These are phyloP conservation scores for Cenchrus americanus DNA, from an alignment of 176 grass and related monocot species.

Conservation along the genomic window DNA sequence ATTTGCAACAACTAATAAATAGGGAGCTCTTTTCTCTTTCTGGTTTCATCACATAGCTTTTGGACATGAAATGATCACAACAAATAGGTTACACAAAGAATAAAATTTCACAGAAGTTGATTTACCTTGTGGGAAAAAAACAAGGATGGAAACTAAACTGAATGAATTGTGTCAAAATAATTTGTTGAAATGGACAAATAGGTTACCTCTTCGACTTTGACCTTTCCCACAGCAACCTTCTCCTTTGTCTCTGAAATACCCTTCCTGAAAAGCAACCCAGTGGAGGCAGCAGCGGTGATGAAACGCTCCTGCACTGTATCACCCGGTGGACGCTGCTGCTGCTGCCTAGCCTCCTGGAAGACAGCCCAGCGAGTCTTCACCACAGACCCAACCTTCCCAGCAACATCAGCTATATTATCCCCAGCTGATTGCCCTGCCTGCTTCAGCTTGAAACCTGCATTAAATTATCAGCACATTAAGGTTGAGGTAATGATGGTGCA, in stretches of 20 bases:
- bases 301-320: conserved; percentile 89
- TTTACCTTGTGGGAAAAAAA: too few relatives aligned
- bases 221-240: conserved; percentile 91
- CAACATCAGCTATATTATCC: conserved; percentile 79
- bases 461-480: background rate
- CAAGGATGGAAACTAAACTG: background rate
- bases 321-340: conserved; percentile 51
- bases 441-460: conserved; percentile 80
- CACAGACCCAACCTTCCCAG: conserved; percentile 81
- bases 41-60: background rate
- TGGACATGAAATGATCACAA: background rate
- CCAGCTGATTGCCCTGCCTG: conserved; percentile 88
- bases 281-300: conserved; percentile 78
- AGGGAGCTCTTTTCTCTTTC: background rate
- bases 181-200: background rate
- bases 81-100: conserved; percentile 3
- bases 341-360: conserved; percentile 84
- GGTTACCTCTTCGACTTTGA: conserved; percentile 96
- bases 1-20: background rate
- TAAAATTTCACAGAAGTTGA: conserved; percentile 4
- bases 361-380: conserved; percentile 81
- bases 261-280: conserved; percentile 83
- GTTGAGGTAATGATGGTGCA: conserved; percentile 3
- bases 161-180: background rate
- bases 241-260: conserved; percentile 92